Evolutionary conservation across 345 rosid genomes (phyloP), one percentile per base, ranked within the genome.

Genomic region (Lumnitzera littorea): DNA sequence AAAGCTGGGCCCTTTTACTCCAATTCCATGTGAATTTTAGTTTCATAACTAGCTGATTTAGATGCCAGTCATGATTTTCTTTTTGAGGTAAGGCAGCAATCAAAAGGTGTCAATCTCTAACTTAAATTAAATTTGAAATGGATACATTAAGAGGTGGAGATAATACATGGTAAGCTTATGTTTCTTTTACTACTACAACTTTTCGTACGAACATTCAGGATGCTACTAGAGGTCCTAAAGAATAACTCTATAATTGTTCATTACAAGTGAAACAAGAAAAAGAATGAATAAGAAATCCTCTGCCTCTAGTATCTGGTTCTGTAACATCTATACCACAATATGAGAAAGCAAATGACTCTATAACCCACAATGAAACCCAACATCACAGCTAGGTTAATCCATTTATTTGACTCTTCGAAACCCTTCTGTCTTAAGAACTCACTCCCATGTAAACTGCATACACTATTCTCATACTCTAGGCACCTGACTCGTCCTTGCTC

Each of bases 311-410:
- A 71, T 84, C 84, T 81, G 48, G 73, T 68, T 72, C 78, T 80
- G 65, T 67, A 81, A 72, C 84, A 80, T 80, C 91, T 83, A 47
- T 31, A 82, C 95, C 86, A 80, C 70, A 91, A 66, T 62, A 91
- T 87, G 55, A 84, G 57, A 67, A 82, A 82, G 16, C 91, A 87
- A 15, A 91, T 78, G 59, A 83, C 74, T 74, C 96, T 85, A 56
- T 89, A 89, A 13, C 92, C 91, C 13, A 85, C 56, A 25, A 92
- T 79, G 70, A 89, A 92, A 57, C 86, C 62, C 59, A 75, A 62
- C 85, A 89, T 92, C 60, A 92, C 82, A 48, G 70, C 80, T 53
- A 92, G 72, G 63, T 89, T 87, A 64, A 72, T 83, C 96, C 96
- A 89, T 74, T 88, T 91, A 67, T 76, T 79, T 9, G 83, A 68